Evolutionary conservation across 2,329 filamentous ascomycete species (phyloP).

Genomic region (Aureobasidium subglaciale): DNA sequence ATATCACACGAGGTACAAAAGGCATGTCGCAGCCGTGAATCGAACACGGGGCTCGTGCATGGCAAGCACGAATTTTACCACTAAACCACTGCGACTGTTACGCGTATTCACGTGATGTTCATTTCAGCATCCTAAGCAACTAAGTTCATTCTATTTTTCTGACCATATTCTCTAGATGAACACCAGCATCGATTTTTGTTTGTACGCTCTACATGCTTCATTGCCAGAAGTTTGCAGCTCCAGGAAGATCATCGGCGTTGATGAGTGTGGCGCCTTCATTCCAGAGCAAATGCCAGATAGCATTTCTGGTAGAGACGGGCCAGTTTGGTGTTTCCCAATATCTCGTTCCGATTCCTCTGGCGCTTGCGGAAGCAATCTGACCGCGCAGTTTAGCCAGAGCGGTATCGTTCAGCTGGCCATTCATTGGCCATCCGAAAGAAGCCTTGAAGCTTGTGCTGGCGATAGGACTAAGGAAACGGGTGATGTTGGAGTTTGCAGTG

Average conservation of each 20-base stretch:
- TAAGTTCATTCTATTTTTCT: too few relatives aligned
- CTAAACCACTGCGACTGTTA: slow-evolving; percentile 16
- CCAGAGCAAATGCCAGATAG: slow-evolving; percentile 51
- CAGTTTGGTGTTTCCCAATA: slow-evolving; percentile 53
- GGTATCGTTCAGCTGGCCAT: slow-evolving; percentile 34
- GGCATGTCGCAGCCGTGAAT: slow-evolving; percentile 14
- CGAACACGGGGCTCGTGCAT: slow-evolving; percentile 15
- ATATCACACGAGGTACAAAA: too few relatives aligned
- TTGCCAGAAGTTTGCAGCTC: slow-evolving; percentile 16
- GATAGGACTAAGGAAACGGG: slow-evolving; percentile 44
- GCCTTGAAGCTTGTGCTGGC: slow-evolving; percentile 46
- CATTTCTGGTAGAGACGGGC: slow-evolving; percentile 52
- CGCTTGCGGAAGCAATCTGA: slow-evolving; percentile 49
- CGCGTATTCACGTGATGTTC: too few relatives aligned
- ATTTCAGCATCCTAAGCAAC: too few relatives aligned
- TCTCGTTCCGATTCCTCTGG: slow-evolving; percentile 50
- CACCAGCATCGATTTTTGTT: too few relatives aligned
- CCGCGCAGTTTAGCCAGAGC: slow-evolving; percentile 45
- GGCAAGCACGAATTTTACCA: slow-evolving; percentile 16
- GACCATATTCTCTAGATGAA: too few relatives aligned
- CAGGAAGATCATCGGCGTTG: slow-evolving; percentile 58
- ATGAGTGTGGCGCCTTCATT: slow-evolving; percentile 54
- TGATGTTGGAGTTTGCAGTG: slow-evolving; percentile 37
- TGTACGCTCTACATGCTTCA: background rate
- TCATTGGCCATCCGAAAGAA: slow-evolving; percentile 34